These are phyloP conservation scores for Aspergillus versicolor DNA, from an alignment of 2,329 filamentous ascomycete genomes.

Conservation along the genomic window DNA sequence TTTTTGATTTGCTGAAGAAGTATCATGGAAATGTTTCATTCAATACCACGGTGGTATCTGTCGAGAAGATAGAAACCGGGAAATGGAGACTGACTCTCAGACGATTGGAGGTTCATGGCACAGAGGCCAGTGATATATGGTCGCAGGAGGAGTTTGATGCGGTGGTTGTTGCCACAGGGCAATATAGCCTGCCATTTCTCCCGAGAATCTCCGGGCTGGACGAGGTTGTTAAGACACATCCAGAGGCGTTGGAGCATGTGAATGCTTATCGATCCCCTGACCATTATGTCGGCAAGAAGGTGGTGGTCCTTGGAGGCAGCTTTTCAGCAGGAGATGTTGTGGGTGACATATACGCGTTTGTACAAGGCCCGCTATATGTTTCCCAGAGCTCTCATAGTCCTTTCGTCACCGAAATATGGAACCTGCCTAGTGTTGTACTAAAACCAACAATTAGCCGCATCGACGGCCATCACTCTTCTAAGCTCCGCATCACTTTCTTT, in stretches of 20 bases:
- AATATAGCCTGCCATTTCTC: constrained; percentile 43
- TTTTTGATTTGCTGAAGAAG: constrained; percentile 23
- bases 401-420: constrained; percentile 20
- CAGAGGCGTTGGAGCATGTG: constrained; percentile 36
- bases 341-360: constrained; percentile 24
- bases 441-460: constrained; percentile 21
- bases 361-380: constrained; percentile 25
- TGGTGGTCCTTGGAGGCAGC: constrained; percentile 31
- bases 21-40: constrained; percentile 29
- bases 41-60: constrained; percentile 32
- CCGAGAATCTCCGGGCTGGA: constrained; percentile 37
- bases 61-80: constrained; percentile 31
- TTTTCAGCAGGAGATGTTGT: constrained; percentile 31
- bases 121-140: constrained; percentile 29
- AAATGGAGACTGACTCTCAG: constrained; percentile 31
- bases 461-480: background rate
- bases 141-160: constrained; percentile 45
- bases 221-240: constrained; percentile 28
- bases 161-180: constrained; percentile 43
- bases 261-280: constrained; percentile 34
- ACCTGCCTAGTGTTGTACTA: constrained; percentile 24
- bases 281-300: constrained; percentile 37
- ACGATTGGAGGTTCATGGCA: constrained; percentile 25
- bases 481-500: constrained; percentile 19
- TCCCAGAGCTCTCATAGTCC: constrained; percentile 23